phyloP scores from a whole-genome alignment of 106 monocot species.

The Narthecium ossifragum region DNA sequence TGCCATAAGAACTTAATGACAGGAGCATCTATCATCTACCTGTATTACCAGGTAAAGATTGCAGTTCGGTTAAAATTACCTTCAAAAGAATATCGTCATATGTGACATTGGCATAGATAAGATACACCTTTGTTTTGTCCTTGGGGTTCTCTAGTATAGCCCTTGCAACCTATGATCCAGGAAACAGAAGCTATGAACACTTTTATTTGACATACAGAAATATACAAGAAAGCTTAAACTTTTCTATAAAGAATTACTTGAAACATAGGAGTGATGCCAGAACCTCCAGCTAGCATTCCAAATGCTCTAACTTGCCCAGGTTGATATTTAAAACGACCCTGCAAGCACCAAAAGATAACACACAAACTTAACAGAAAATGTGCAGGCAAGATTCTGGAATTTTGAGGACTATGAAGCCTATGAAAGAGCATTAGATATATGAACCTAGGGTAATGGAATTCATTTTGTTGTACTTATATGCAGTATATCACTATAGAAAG shows the following conservation, averaged over 20 bases:
- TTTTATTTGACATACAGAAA: too few species aligned
- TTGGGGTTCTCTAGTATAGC: slow-evolving; percentile 91
- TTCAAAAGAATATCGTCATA: slow-evolving; percentile 95
- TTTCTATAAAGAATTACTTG: slow-evolving; percentile 76
- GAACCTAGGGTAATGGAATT: too few species aligned
- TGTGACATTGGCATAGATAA: slow-evolving; percentile 94
- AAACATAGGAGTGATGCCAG: slow-evolving; percentile 98
- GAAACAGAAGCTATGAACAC: neutral
- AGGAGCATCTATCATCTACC: too few species aligned
- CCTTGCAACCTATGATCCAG: slow-evolving; percentile 55
- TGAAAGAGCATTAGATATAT: too few species aligned
- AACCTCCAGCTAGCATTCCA: slow-evolving; percentile 98
- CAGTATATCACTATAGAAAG: too few species aligned
- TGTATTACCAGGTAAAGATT: too few species aligned
- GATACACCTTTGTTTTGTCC: slow-evolving; percentile 78
- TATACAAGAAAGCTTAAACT: too few species aligned
- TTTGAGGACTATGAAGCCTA: too few species aligned
- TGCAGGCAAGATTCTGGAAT: too few species aligned
- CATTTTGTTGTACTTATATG: too few species aligned
- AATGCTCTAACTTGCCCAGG: slow-evolving; percentile 89
- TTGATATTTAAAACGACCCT: slow-evolving; percentile 96
- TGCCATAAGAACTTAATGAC: too few species aligned
- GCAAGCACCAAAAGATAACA: slow-evolving; percentile 14
- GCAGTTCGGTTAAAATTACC: too few species aligned
- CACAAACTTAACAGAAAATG: neutral